These are phyloP conservation scores for Phytophthora uliginosa DNA, from an alignment of 352 stramenopile species.

Conservation along the genomic window DNA sequence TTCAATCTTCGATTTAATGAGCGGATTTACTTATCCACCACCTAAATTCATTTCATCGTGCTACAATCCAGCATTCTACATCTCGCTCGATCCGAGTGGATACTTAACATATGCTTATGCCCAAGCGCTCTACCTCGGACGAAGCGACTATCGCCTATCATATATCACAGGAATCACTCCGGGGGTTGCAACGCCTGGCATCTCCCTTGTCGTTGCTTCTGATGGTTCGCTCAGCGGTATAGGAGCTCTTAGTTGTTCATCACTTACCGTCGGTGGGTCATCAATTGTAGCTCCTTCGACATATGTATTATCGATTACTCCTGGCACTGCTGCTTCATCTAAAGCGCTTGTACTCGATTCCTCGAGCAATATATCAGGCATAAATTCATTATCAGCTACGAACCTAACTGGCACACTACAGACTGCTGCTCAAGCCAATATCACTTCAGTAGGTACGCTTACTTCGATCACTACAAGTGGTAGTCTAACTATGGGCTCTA, in stretches of 20 bases:
- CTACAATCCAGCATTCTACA: not conserved
- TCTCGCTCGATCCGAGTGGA: not conserved
- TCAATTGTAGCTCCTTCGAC: too few species aligned
- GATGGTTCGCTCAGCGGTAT: not conserved
- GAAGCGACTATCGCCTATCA: not conserved
- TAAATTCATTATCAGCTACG: not conserved
- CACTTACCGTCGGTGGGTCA: not conserved
- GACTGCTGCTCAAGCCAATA: not conserved
- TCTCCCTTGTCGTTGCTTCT: not conserved
- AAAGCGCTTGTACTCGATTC: not conserved
- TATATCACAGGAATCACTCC: not conserved
- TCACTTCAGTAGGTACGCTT: not conserved
- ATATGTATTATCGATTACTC: not conserved
- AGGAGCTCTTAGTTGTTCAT: not conserved
- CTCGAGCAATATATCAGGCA: not conserved
- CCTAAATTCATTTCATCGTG: not conserved
- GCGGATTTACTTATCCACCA: not conserved
- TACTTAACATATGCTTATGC: not conserved
- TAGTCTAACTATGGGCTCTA: not conserved
- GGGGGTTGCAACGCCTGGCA: not conserved
- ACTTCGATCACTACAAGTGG: not conserved
- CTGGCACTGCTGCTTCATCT: not conserved
- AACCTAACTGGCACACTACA: not conserved
- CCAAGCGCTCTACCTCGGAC: not conserved
- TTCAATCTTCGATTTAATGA: too few species aligned